phyloP scores from a whole-genome alignment of 176 grass and related monocot genomes.

The Coix lacrymajobi region DNA sequence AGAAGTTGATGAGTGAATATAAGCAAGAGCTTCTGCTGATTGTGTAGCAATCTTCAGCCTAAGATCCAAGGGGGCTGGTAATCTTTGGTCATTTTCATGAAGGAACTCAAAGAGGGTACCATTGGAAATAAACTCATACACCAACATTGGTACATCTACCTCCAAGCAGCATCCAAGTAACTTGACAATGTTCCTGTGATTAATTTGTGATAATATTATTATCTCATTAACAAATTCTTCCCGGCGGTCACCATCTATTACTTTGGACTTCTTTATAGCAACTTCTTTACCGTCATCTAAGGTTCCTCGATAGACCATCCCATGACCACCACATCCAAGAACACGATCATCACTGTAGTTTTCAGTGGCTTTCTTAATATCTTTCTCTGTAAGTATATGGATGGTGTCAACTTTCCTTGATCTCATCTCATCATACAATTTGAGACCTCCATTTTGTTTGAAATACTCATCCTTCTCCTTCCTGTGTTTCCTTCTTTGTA shows the following conservation, averaged over 20 bases:
- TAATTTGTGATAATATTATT: constrained; percentile 53
- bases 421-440: constrained; percentile 38
- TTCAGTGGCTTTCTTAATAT: constrained; percentile 40
- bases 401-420: constrained; percentile 33
- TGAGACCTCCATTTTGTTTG: constrained; percentile 40
- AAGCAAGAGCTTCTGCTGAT: constrained; percentile 35
- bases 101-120: constrained; percentile 45
- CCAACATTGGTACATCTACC: constrained; percentile 32
- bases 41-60: constrained; percentile 35
- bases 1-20: constrained; percentile 40
- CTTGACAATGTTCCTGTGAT: constrained; percentile 42
- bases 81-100: background rate
- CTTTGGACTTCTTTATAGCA: constrained; percentile 46
- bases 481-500: constrained; percentile 23
- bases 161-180: constrained; percentile 49
- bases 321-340: constrained; percentile 40
- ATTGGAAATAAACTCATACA: constrained; percentile 43
- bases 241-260: constrained; percentile 19
- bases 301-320: constrained; percentile 44
- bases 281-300: constrained; percentile 32
- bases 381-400: constrained; percentile 22
- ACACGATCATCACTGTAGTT: constrained; percentile 27
- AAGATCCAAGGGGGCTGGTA: constrained; percentile 23
- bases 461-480: constrained; percentile 41
- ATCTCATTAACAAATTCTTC: constrained; percentile 60